Evolutionary conservation across 441 rosid species (phyloP).

Genomic region (Brassica balearica): DNA sequence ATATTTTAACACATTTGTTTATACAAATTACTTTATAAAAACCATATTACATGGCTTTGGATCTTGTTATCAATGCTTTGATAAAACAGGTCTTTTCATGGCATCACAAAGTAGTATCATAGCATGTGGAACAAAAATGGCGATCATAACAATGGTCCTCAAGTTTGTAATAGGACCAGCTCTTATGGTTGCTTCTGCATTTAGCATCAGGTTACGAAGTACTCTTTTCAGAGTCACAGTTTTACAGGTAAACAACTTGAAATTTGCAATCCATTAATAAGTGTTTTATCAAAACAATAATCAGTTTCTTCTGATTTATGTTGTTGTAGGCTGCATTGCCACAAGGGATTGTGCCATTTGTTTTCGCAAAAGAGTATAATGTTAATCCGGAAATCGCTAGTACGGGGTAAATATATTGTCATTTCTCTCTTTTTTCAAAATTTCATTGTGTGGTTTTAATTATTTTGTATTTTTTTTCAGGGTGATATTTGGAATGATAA

Average conservation of each 20-base stretch:
- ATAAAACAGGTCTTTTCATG: slow-evolving; percentile 79
- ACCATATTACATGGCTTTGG: not conserved
- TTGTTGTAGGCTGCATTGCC: slow-evolving; percentile 86
- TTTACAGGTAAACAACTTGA: slow-evolving; percentile 59
- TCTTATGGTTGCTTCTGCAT: slow-evolving; percentile 70
- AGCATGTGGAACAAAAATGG: slow-evolving; percentile 74
- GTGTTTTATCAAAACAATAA: not conserved
- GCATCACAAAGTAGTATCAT: slow-evolving; percentile 70
- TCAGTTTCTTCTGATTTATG: not conserved
- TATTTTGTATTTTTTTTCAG: slow-evolving; percentile 45
- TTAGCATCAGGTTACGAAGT: slow-evolving; percentile 58
- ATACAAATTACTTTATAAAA: not conserved
- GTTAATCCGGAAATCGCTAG: slow-evolving; percentile 82
- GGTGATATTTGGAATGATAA: slow-evolving; percentile 81
- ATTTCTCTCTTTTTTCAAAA: not conserved
- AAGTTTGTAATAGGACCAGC: slow-evolving; percentile 77
- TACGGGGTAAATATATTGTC: slow-evolving; percentile 58
- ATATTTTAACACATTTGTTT: not conserved
- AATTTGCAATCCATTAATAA: not conserved
- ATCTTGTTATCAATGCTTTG: not conserved
- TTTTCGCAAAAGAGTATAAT: slow-evolving; percentile 91
- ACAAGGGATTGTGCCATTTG: slow-evolving; percentile 91
- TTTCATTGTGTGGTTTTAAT: not conserved
- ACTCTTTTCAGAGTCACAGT: slow-evolving; percentile 63
- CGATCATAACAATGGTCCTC: slow-evolving; percentile 57